phyloP scores from a whole-genome alignment of 2,329 filamentous ascomycete species.

The Neocucurbitaria cava region DNA sequence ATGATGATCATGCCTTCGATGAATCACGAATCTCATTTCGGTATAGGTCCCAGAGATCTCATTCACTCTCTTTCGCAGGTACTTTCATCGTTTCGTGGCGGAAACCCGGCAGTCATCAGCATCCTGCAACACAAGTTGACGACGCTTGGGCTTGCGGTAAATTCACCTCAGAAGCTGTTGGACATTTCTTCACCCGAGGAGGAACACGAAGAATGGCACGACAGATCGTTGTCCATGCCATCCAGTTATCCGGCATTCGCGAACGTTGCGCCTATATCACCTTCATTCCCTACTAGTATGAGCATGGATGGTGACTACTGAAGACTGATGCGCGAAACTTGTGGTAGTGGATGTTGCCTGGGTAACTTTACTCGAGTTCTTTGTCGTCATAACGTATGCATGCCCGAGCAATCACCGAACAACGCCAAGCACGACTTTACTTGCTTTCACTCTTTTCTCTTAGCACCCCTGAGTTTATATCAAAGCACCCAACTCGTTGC shows the following conservation, averaged over 20 bases:
- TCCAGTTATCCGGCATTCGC: slow-evolving; percentile 19
- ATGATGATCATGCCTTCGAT: slow-evolving; percentile 47
- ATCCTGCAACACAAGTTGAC: slow-evolving; percentile 43
- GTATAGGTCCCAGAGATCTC: slow-evolving; percentile 41
- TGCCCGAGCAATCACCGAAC: background rate
- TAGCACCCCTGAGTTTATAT: background rate
- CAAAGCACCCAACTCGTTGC: background rate
- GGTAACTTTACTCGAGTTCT: too few relatives aligned
- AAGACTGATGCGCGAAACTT: background rate
- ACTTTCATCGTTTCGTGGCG: slow-evolving; percentile 39
- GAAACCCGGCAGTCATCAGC: slow-evolving; percentile 43
- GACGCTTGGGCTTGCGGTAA: slow-evolving; percentile 33
- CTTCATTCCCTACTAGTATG: slow-evolving; percentile 21
- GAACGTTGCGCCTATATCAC: slow-evolving; percentile 13
- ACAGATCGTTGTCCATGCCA: slow-evolving; percentile 24
- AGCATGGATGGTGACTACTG: slow-evolving; percentile 17
- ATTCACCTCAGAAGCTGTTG: slow-evolving; percentile 38
- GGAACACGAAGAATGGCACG: slow-evolving; percentile 37
- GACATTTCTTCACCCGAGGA: slow-evolving; percentile 43
- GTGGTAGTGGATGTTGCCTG: too few relatives aligned
- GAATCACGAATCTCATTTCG: slow-evolving; percentile 39
- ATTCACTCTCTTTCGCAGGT: slow-evolving; percentile 42
- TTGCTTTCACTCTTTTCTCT: background rate
- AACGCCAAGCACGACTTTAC: background rate
- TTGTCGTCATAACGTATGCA: too few relatives aligned